Evolutionary conservation across 108 stramenopile species (phyloP).

Genomic region (Cyclotella cryptica): DNA sequence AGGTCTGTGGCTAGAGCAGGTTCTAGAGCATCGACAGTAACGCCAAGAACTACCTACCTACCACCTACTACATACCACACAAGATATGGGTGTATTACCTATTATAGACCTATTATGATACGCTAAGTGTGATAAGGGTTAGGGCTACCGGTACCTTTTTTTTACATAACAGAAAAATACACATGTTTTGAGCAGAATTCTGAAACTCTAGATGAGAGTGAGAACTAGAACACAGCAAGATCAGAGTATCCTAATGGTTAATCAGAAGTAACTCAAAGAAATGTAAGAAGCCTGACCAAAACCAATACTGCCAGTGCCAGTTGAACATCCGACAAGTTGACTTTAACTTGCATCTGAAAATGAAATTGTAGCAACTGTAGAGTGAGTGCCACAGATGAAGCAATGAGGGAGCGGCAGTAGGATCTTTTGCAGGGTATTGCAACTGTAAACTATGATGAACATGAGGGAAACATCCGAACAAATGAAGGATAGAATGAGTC

Average conservation of each 20-base stretch:
- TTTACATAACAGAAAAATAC: not conserved
- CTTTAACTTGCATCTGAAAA: slow-evolving; percentile 33
- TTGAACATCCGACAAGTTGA: slow-evolving; percentile 39
- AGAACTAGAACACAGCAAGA: not conserved
- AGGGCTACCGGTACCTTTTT: slow-evolving; percentile 56
- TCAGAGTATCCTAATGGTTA: not conserved
- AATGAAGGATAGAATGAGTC: not conserved
- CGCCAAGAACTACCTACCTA: too few species aligned
- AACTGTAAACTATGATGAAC: slow-evolving; percentile 33
- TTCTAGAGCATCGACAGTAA: too few species aligned
- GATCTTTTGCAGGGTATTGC: slow-evolving; percentile 63
- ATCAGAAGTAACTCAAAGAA: slow-evolving; percentile 19
- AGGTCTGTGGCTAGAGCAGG: too few species aligned
- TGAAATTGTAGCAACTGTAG: slow-evolving; percentile 55
- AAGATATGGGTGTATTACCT: too few species aligned
- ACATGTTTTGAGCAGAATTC: slow-evolving; percentile 3
- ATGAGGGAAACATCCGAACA: not conserved
- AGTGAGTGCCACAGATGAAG: slow-evolving; percentile 46
- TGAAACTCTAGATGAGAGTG: too few species aligned
- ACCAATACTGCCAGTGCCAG: slow-evolving; percentile 32
- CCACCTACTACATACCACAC: too few species aligned
- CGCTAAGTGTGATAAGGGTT: too few species aligned
- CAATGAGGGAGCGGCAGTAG: slow-evolving; percentile 60
- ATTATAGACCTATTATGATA: too few species aligned
- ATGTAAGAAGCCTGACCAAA: slow-evolving; percentile 18